Base-by-base conservation (phyloP, 2,329 filamentous ascomycete species). In the Hypoxylon sp. region DNA sequence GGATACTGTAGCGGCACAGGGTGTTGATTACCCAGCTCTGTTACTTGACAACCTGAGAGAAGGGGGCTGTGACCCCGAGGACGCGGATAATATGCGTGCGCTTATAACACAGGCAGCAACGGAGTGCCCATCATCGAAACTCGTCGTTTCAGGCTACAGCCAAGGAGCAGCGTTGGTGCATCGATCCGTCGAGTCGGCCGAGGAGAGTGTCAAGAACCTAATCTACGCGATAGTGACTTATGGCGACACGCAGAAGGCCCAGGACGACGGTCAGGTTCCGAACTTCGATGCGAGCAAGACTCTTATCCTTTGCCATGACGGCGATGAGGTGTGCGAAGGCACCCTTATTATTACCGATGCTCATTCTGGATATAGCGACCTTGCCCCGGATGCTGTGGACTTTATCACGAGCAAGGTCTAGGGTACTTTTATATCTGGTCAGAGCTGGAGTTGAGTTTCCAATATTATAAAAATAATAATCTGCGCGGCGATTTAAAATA, bases 241-340 rank as follows among this genome's bases (percentile, higher is more conserved):
- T 44, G 75, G 75, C 1, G 73, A 75, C 52, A 75, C 74, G 12
- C 65, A 69, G 61, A 71, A 67, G 61, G 20, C 55, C 15, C 69
- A 72, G 56, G 69, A 72, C 38, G 46, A 51, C 1, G 66, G 65
- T 0, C 51, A 55, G 19, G 63, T 74, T n/a, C 69, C 69, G 6
- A 63, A 63, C 8, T 70, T 68, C 38, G 63, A 62, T 5, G 40
- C 57, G 20, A 53, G 49, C 27, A 48, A 69, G 45, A 60, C 66
- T 2, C 54, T 77, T 59, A 75, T 78, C 13, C 74, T 77, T 26
- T 83, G 80, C 51, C 73, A 77, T 20, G 34, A 56, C 3, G 79
- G 76, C 0, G 80, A 83, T 56, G 67, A 75, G 7, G 79, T 83
- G 4, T 83, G 80, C 51, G 44, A 64, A 3, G 75, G 78, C 23